Conservation (phyloP, 176 grass and related monocot genomes). For the Olyra latifolia region DNA sequence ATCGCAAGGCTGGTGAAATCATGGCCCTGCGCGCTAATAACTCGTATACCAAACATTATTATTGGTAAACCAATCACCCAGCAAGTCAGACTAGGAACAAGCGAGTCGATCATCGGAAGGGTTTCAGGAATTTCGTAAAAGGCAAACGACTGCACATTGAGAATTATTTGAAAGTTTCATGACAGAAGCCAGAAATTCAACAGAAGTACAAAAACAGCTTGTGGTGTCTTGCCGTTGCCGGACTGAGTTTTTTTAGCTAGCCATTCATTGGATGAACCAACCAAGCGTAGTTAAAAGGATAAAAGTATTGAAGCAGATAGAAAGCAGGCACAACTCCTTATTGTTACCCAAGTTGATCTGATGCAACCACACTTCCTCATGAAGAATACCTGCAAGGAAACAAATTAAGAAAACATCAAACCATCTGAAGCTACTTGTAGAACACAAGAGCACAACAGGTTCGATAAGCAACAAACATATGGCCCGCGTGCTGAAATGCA, state of each 20-base stretch:
- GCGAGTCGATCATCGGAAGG: background rate
- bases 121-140: background rate
- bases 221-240: background rate
- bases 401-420: constrained; percentile 2
- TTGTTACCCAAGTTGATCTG: constrained; percentile 5
- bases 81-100: background rate
- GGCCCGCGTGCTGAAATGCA: background rate
- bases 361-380: background rate
- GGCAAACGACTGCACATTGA: background rate
- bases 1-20: background rate
- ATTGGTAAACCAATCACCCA: background rate
- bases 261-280: background rate
- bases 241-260: background rate
- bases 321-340: constrained; percentile 17
- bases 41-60: background rate
- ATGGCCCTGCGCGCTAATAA: background rate
- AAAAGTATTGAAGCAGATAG: background rate
- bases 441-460: background rate
- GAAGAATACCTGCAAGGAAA: constrained; percentile 7
- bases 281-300: background rate
- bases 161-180: constrained; percentile 36
- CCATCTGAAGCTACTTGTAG: background rate
- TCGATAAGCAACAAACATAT: background rate
- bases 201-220: background rate
- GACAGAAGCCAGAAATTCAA: constrained; percentile 9